Base-by-base conservation (phyloP, 2,329 filamentous ascomycete genomes). In the Ophiosphaerella narmari region DNA sequence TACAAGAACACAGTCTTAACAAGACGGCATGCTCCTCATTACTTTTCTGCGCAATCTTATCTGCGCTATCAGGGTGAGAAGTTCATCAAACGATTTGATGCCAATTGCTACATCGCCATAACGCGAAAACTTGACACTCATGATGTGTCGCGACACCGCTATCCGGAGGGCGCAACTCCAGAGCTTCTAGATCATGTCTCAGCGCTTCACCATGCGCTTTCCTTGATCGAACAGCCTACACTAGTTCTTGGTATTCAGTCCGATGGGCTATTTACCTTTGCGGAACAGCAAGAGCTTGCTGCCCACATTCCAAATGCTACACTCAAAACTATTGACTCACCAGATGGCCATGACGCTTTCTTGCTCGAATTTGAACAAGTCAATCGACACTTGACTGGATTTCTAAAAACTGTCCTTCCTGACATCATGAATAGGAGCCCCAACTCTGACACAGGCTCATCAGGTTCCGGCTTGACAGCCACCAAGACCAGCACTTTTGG, bases 31-130 rank as follows among this genome's bases (percentile, higher is more conserved):
- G 68, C 76, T 54, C 68, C 78, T 2, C 94, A 90, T n/a, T 97
- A 97, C 75, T 99, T 97, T 75, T 97, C 94, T 0, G 94, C 94
- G 0, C 94, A 99, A 73, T 97, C 92, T 0, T 99, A 99, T 74
- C 83, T 99, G 37, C 89, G 94, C 16, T 99, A 99, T 74, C 94
- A 99, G 75, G 93, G 91, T 48, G 84, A 88, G 64, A 99, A 99
- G 74, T 99, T 99, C 65, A 94, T 97, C 64, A 91, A 90, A 73
- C 89, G 94, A 8, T 99, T 97, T 73, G 94, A 99, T 74, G 90
- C 91, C 66, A 99, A 99, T 74, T 99, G 94, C 77, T 99, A 99
- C 77, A 97, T 99, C 62, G 92, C 94, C 60, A 97, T 99, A 74
- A 97, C 94, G 4, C 88, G 94, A 66, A 99, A 99, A 75, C 84